Percentiles rank a stretch among this genome's conserved stretches.
Conservation (phyloP, 768 basidiomycete species). For the Naganishia friedmannii region DNA sequence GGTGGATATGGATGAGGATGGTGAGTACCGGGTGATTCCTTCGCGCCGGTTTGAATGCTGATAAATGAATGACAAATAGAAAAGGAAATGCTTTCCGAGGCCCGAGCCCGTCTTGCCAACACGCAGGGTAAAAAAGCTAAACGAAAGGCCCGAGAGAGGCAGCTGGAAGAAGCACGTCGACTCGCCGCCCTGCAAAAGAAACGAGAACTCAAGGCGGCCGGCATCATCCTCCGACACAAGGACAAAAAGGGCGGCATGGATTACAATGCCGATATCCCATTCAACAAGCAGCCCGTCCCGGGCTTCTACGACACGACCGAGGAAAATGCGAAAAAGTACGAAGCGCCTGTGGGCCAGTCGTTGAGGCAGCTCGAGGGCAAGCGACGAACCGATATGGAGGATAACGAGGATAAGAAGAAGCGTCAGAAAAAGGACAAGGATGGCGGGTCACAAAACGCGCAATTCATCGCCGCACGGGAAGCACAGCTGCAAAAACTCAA, state of each 20-base stretch:
- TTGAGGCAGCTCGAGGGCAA: slow-evolving; percentile 92
- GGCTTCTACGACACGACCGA: slow-evolving; percentile 97
- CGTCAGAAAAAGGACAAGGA: slow-evolving; percentile 77
- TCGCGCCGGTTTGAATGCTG: no score
- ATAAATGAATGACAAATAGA: no score
- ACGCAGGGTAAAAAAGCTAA: slow-evolving; percentile 99
- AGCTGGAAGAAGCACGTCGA: slow-evolving; percentile 90
- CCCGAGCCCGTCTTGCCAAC: slow-evolving; percentile 93
- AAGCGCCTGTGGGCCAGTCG: slow-evolving; percentile 84
- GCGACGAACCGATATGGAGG: slow-evolving; percentile 87
- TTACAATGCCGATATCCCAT: slow-evolving; percentile 97
- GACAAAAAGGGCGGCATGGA: slow-evolving; percentile 95
- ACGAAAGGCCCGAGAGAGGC: slow-evolving; percentile 94
- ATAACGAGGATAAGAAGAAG: slow-evolving; percentile 80
- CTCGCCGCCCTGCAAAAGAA: slow-evolving; percentile 96
- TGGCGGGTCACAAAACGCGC: slow-evolving; percentile 64
- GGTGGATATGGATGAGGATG: slow-evolving; percentile 99
- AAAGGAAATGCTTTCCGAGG: slow-evolving; percentile 99
- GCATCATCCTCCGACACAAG: slow-evolving; percentile 94
- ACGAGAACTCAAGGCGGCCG: slow-evolving; percentile 93
- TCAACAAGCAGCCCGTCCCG: slow-evolving; percentile 90
- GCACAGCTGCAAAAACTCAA: slow-evolving; percentile 97
- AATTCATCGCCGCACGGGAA: slow-evolving; percentile 93
- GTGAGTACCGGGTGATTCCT: slow-evolving; percentile 54
- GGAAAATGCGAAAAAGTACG: slow-evolving; percentile 78